phyloP scores from a whole-genome alignment of 1,139 yeast species.

The Blastobotrys malaysiensis region DNA sequence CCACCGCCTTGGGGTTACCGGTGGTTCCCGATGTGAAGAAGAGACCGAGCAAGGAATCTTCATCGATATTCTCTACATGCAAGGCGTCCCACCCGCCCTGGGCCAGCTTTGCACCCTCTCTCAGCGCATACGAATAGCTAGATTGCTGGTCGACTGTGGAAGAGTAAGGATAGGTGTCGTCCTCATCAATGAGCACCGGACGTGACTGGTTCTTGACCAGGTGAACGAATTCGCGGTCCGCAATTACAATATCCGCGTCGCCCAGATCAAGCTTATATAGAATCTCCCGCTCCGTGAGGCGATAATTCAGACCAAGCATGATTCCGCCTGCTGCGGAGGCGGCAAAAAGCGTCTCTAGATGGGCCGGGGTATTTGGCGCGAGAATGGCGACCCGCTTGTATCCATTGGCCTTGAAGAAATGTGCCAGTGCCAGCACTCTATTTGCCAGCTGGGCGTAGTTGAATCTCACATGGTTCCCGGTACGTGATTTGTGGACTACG shows the following conservation, averaged over 20 bases:
- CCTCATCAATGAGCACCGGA: constrained; percentile 30
- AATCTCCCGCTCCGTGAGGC: constrained; percentile 32
- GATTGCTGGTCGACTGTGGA: constrained; percentile 22
- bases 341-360: constrained; percentile 35
- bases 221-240: constrained; percentile 31
- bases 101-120: constrained; percentile 23
- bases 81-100: constrained; percentile 21
- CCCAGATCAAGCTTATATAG: constrained; percentile 32
- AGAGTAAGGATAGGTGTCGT: constrained; percentile 11
- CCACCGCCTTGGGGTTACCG: constrained; percentile 73
- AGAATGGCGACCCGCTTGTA: constrained; percentile 32
- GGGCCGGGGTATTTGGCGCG: constrained; percentile 38
- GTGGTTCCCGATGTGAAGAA: constrained; percentile 72
- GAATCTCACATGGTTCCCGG: constrained; percentile 23
- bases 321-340: constrained; percentile 34
- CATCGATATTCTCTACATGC: constrained; percentile 28
- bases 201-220: constrained; percentile 22
- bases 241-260: constrained; percentile 33
- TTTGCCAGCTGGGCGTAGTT: constrained; percentile 31
- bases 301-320: constrained; percentile 35
- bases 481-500: constrained; percentile 29
- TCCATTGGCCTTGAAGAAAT: constrained; percentile 27
- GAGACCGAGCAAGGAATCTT: constrained; percentile 29
- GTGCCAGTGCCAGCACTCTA: constrained; percentile 31
- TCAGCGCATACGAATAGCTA: constrained; percentile 26